Conservation (phyloP, 2,329 filamentous ascomycete genomes). For the Hypoxylon sp. region DNA sequence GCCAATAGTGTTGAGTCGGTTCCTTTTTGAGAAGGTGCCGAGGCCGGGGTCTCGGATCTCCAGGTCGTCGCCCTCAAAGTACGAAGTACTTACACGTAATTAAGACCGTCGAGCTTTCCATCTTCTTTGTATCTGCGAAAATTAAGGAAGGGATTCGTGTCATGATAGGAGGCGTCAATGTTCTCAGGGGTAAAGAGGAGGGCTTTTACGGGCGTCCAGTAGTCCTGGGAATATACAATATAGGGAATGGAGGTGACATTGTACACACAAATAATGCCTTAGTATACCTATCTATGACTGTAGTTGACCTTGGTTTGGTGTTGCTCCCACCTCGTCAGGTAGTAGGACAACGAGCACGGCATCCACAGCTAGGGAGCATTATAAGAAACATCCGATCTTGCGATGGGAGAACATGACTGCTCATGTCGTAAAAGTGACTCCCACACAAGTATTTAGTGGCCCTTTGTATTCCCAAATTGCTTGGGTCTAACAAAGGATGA, state of each 20-base stretch:
- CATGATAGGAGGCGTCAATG: too few relatives aligned
- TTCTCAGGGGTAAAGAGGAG: too few relatives aligned
- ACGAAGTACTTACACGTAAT: not conserved
- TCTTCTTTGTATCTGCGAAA: not conserved
- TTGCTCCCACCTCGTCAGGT: not conserved
- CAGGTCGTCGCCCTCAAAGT: not conserved
- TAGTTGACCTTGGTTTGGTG: not conserved
- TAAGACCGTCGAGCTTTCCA: not conserved
- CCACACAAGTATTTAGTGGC: not conserved
- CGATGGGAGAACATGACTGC: not conserved
- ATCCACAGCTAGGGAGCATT: not conserved
- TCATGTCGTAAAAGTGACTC: not conserved
- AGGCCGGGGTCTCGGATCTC: constrained; percentile 14
- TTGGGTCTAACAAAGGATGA: not conserved
- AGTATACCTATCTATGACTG: not conserved
- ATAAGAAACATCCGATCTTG: not conserved
- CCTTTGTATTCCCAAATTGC: not conserved
- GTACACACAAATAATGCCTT: not conserved
- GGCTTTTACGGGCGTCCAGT: too few relatives aligned
- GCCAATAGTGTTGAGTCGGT: constrained; percentile 20
- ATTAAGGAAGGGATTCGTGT: not conserved
- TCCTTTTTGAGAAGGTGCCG: constrained; percentile 35
- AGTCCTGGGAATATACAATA: too few relatives aligned
- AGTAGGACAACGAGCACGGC: not conserved
- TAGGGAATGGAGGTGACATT: not conserved